Evolutionary conservation across 2,329 filamentous ascomycete genomes (phyloP).

Genomic region (Nannizziopsis arthrosporioides): DNA sequence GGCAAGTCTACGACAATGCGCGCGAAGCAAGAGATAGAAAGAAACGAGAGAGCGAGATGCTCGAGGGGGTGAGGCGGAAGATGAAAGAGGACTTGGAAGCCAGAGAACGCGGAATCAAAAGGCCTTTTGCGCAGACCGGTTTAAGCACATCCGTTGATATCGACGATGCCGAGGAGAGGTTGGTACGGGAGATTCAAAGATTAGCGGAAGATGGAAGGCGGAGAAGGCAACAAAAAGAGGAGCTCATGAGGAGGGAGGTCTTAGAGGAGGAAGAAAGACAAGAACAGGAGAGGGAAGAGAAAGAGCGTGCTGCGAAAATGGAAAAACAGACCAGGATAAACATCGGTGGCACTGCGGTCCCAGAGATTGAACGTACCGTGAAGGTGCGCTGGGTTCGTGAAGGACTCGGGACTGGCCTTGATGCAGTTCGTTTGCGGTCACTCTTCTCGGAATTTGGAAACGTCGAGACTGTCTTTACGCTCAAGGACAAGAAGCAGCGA

Average conservation of each 20-base stretch:
- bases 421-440: slow-evolving; percentile 36
- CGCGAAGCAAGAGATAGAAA: slow-evolving; percentile 60
- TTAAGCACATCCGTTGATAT: slow-evolving; percentile 29
- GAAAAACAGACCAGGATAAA: slow-evolving; percentile 25
- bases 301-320: slow-evolving; percentile 33
- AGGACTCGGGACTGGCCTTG: slow-evolving; percentile 35
- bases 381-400: slow-evolving; percentile 46
- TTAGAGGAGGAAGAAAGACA: slow-evolving; percentile 29
- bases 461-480: slow-evolving; percentile 43
- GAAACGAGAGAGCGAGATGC: slow-evolving; percentile 57
- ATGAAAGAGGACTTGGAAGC: slow-evolving; percentile 82
- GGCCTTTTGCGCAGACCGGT: slow-evolving; percentile 37
- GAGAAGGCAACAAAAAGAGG: slow-evolving; percentile 40
- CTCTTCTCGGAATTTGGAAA: slow-evolving; percentile 46
- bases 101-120: slow-evolving; percentile 55
- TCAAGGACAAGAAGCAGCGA: slow-evolving; percentile 46
- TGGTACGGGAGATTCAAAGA: slow-evolving; percentile 43
- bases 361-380: slow-evolving; percentile 47
- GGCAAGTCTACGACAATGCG: slow-evolving; percentile 65
- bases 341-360: slow-evolving; percentile 33
- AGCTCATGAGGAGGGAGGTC: slow-evolving; percentile 35
- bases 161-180: slow-evolving; percentile 32
- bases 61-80: slow-evolving; percentile 59
- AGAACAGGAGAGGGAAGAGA: slow-evolving; percentile 30
- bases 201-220: slow-evolving; percentile 44